These are phyloP conservation scores for Tylopilus orsonianus DNA, from an alignment of 1,284 basidiomycete genomes.

Conservation along the genomic window DNA sequence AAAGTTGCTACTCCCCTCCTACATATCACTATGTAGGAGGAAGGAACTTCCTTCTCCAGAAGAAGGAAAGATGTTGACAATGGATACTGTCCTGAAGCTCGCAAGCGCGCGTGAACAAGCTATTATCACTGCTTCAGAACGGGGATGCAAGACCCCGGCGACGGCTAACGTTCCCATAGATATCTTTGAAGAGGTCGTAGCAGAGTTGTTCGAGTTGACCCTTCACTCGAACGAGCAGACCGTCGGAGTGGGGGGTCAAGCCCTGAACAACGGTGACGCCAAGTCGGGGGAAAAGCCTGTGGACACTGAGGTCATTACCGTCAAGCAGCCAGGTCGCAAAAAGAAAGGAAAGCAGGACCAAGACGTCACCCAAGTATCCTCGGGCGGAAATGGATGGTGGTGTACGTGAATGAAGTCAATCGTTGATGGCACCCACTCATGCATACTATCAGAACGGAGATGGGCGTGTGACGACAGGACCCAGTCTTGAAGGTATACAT, in stretches of 20 bases:
- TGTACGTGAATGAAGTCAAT: constrained; percentile 6
- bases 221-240: neutral
- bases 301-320: neutral
- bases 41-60: constrained; percentile 51
- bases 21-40: constrained; percentile 54
- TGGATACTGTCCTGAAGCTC: constrained; percentile 60
- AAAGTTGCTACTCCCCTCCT: constrained; percentile 54
- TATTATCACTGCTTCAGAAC: constrained; percentile 39
- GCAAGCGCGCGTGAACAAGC: constrained; percentile 57
- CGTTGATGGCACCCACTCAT: neutral
- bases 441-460: too few species aligned
- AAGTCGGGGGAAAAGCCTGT: too few species aligned
- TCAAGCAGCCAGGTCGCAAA: constrained; percentile 4
- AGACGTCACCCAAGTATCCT: neutral
- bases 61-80: constrained; percentile 57
- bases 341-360: neutral
- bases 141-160: constrained; percentile 43
- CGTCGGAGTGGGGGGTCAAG: constrained; percentile 10
- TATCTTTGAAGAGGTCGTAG: constrained; percentile 37
- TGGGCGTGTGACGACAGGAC: too few species aligned
- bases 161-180: constrained; percentile 35
- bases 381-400: neutral
- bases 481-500: too few species aligned
- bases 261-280: neutral
- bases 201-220: constrained; percentile 34